Conservation (phyloP, 257 asterid genomes). For the Salvia miltiorrhiza region DNA sequence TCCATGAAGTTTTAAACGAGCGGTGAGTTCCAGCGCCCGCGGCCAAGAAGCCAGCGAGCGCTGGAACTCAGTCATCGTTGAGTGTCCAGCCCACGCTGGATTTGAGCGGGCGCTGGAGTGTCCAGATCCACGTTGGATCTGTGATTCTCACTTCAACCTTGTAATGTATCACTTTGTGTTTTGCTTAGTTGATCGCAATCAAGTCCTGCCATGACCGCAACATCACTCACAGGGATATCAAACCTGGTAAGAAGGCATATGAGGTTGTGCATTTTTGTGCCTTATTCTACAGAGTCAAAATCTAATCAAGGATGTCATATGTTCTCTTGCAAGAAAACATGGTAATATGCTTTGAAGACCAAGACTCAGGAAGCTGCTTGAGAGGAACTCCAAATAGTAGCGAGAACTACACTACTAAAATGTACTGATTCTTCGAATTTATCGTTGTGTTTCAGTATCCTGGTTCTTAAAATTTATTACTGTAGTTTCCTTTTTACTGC, state of each 20-base stretch:
- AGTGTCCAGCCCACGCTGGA: too few species aligned
- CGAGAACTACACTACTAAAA: constrained; percentile 61
- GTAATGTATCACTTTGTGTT: constrained; percentile 24
- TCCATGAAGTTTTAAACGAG: too few species aligned
- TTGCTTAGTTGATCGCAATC: constrained; percentile 75
- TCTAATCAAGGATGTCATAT: constrained; percentile 20
- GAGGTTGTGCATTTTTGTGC: not conserved
- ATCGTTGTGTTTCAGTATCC: not conserved
- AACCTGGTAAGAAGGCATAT: constrained; percentile 70
- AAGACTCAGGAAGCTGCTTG: constrained; percentile 76
- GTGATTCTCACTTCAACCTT: constrained; percentile 18
- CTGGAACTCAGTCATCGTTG: too few species aligned
- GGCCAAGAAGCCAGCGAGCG: too few species aligned
- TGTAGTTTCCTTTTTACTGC: not conserved
- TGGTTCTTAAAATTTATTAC: constrained; percentile 16
- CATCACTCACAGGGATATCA: constrained; percentile 94
- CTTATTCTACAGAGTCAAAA: constrained; percentile 7
- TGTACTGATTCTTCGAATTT: constrained; percentile 46
- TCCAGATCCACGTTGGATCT: too few species aligned
- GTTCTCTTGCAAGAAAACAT: constrained; percentile 68
- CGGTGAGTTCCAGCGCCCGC: too few species aligned
- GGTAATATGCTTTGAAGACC: constrained; percentile 92
- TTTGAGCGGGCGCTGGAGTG: too few species aligned
- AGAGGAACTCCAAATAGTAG: constrained; percentile 55
- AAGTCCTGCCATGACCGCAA: constrained; percentile 93